Conservation (phyloP, 768 basidiomycete species). For the Holtermannia corniformis region DNA sequence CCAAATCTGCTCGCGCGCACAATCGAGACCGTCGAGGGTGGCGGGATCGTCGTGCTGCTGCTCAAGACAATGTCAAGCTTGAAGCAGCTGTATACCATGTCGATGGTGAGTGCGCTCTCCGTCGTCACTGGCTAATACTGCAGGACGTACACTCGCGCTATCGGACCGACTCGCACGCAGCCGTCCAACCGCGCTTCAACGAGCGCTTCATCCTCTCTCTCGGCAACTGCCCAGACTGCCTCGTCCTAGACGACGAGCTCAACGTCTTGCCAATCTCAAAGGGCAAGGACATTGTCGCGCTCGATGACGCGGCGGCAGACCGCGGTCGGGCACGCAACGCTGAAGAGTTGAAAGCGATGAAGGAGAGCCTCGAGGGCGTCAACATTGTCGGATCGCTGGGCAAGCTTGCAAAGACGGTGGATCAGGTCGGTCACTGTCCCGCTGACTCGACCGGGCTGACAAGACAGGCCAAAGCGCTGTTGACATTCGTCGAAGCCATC, state of each 20-base stretch:
- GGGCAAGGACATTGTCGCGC: constrained; percentile 77
- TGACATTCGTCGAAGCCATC: constrained; percentile 88
- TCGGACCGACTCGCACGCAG: constrained; percentile 77
- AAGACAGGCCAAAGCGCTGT: constrained; percentile 61
- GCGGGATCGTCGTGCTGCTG: constrained; percentile 66
- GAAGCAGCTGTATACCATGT: constrained; percentile 84
- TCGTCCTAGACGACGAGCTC: constrained; percentile 93
- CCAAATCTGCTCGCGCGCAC: constrained; percentile 94
- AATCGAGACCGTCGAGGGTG: constrained; percentile 96
- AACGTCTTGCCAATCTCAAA: constrained; percentile 93
- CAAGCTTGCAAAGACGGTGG: constrained; percentile 79
- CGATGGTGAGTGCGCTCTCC: constrained; percentile 47
- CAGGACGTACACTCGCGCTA: constrained; percentile 95
- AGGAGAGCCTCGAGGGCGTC: constrained; percentile 65
- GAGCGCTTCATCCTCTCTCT: constrained; percentile 97
- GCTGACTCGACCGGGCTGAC: neutral
- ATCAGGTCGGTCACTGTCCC: constrained; percentile 52
- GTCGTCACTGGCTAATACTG: neutral
- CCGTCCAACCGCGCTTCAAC: constrained; percentile 72
- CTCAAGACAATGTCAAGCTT: constrained; percentile 92
- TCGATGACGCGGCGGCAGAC: constrained; percentile 47
- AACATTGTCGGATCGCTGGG: constrained; percentile 82
- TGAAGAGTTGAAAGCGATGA: constrained; percentile 64
- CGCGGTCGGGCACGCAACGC: constrained; percentile 51
- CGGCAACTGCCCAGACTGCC: constrained; percentile 81